A percentile compares a stretch with the other conserved stretches of the same genome.
Evolutionary conservation across 2,329 filamentous ascomycete genomes (phyloP).

Genomic region (Fusarium devonianum): DNA sequence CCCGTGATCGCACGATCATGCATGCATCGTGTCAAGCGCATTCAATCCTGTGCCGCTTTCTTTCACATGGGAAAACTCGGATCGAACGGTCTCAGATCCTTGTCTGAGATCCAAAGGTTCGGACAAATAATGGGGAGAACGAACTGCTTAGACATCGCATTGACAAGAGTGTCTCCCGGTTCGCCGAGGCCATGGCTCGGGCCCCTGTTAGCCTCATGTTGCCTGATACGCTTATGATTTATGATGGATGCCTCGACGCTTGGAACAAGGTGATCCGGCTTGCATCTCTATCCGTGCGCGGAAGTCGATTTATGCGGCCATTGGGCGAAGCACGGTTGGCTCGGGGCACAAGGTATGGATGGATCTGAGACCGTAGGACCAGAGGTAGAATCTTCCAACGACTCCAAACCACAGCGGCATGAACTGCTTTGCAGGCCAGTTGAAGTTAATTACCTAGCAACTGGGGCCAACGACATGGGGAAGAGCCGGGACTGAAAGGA

Average conservation of each 20-base stretch:
- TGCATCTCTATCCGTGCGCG: conserved; percentile 31
- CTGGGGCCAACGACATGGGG: no score
- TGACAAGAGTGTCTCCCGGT: background rate
- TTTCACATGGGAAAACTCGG: conserved; percentile 20
- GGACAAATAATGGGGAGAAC: no score
- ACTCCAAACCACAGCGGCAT: no score
- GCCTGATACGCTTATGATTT: background rate
- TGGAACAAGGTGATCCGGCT: conserved; percentile 10
- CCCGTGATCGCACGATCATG: conserved; percentile 24
- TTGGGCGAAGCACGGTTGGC: conserved; percentile 10
- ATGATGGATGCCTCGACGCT: conserved; percentile 4
- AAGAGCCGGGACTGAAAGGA: conserved; percentile 1
- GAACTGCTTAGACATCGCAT: background rate
- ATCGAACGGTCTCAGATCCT: conserved; percentile 20
- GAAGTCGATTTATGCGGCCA: conserved; percentile 33
- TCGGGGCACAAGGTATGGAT: conserved; percentile 1
- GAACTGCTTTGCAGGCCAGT: no score
- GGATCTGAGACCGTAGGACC: background rate
- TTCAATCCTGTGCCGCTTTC: conserved; percentile 3
- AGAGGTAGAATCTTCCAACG: conserved; percentile 12
- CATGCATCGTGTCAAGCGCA: conserved; percentile 13
- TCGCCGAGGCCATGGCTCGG: background rate
- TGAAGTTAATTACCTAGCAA: no score
- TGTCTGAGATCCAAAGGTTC: conserved; percentile 22
- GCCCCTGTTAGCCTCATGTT: background rate